Base-by-base conservation (phyloP, 495 filamentous ascomycete genomes). In the Penicillium bialowiezense region DNA sequence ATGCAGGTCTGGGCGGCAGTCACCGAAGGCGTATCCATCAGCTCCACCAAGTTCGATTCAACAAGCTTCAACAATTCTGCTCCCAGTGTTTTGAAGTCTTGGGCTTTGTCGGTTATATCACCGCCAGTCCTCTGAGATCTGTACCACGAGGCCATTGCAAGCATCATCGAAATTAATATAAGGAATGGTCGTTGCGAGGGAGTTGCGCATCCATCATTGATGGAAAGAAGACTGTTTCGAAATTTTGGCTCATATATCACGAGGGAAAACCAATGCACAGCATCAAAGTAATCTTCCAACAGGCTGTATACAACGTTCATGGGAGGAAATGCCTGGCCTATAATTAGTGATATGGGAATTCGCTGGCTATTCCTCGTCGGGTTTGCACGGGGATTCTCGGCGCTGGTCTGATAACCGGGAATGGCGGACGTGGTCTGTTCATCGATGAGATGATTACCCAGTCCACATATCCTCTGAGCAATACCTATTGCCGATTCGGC, bases 221-320 rank as follows among this genome's bases (percentile, higher is more conserved):
- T 56, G 8, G 56, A 54, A 12, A 44, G 33, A n/a, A 64, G 58
- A 6, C 48, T 49, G 23, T 28, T 55, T 15, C 66, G 56, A 34
- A 67, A 65, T 23, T 59, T 67, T 7, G 64, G 56, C 35, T 69
- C 62, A 19, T 60, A 60, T 15, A 69, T 41, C 1, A 55, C 64
- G 3, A 69, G 53, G 3, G 59, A 65, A 31, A 67, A 69, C 66
- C 64, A 69, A 50, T 69, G 66, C n/a, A 69, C 54, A 1, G 60
- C 41, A 45, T 59, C 55, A 39, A 69, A 69, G 44, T 69, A 69
- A 3, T 59, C 53, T 37, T 69, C 64, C 26, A 68, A 37, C 19
- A 68, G 40, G 14, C 26, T 24, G 31, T 51, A 41, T 7, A 63
- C 32, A 3, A 55, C n/a, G 2, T 61, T 39, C 31, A 49, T 57